A percentile compares a stretch with the other conserved stretches of the same genome.
These are phyloP conservation scores for Colletotrichum plurivorum DNA, from an alignment of 2,329 filamentous ascomycete genomes.

Conservation along the genomic window DNA sequence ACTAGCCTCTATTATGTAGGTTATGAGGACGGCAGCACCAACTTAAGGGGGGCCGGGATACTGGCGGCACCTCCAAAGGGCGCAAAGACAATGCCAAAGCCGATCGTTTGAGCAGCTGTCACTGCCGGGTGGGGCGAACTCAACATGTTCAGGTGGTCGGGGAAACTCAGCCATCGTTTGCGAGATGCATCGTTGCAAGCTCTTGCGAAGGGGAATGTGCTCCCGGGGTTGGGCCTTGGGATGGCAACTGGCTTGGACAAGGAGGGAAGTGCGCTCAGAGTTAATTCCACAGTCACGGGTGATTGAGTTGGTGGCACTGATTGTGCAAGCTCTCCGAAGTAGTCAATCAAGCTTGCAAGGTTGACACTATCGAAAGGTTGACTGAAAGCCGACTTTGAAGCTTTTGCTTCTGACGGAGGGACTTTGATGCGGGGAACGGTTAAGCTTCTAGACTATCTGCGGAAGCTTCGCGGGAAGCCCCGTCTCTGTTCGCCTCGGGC, in stretches of 20 bases:
- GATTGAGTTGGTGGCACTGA: neutral
- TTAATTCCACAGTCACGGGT: neutral
- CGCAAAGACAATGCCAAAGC: neutral
- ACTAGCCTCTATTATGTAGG: too few species aligned
- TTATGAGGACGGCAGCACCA: too few species aligned
- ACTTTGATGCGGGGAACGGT: neutral
- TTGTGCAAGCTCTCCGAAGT: neutral
- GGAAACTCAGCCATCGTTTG: conserved; percentile 49
- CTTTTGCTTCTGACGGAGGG: neutral
- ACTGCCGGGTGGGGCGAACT: neutral
- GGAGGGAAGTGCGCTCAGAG: neutral
- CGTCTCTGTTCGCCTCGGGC: neutral
- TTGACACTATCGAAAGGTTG: conserved; percentile 1
- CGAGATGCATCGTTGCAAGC: conserved; percentile 43
- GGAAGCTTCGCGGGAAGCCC: neutral
- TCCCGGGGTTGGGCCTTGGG: conserved; percentile 43
- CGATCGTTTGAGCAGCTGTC: neutral
- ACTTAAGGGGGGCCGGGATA: too few species aligned
- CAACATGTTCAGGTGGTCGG: conserved; percentile 53
- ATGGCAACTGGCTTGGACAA: conserved; percentile 43
- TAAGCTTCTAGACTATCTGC: neutral
- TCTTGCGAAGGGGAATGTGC: conserved; percentile 46
- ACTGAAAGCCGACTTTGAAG: neutral
- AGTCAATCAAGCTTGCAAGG: neutral
- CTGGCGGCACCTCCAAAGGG: neutral